A percentile compares a stretch with the other conserved stretches of the same genome.
Evolutionary conservation across 768 basidiomycete genomes (phyloP).

Genomic region (Serendipita vermifera): DNA sequence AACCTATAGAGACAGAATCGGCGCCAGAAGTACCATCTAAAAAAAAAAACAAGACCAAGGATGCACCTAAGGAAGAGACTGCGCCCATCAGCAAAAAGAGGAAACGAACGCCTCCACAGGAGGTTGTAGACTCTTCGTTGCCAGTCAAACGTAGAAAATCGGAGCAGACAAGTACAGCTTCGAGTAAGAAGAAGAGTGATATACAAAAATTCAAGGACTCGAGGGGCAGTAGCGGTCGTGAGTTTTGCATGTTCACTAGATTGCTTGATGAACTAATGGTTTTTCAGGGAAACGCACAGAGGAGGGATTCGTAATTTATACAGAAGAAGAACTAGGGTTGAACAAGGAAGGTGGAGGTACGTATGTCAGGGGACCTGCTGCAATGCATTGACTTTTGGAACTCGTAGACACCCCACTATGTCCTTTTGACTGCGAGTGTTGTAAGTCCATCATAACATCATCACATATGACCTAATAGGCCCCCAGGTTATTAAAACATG

Average conservation of each 20-base stretch:
- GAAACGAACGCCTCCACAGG: constrained; percentile 37
- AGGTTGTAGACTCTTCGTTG: constrained; percentile 56
- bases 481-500: too few relatives aligned
- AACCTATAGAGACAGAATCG: constrained; percentile 16
- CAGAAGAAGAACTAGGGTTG: constrained; percentile 72
- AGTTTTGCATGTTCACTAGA: constrained; percentile 21
- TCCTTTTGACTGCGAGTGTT: constrained; percentile 83
- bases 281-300: constrained; percentile 56
- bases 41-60: neutral
- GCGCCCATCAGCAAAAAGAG: constrained; percentile 15
- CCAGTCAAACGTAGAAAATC: constrained; percentile 26
- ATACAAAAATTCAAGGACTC: constrained; percentile 53
- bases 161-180: constrained; percentile 16
- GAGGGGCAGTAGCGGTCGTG: constrained; percentile 56
- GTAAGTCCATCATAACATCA: constrained; percentile 45
- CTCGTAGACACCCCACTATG: constrained; percentile 61
- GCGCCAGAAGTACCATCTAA: neutral
- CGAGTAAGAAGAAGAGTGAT: constrained; percentile 20
- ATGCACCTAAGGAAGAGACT: neutral
- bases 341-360: constrained; percentile 56
- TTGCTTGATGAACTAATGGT: constrained; percentile 13
- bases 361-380: constrained; percentile 18
- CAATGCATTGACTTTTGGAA: neutral
- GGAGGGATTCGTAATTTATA: constrained; percentile 68
- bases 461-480: too few relatives aligned